Conservation (phyloP, 345 rosid species). For the Abelmoschus esculentus region DNA sequence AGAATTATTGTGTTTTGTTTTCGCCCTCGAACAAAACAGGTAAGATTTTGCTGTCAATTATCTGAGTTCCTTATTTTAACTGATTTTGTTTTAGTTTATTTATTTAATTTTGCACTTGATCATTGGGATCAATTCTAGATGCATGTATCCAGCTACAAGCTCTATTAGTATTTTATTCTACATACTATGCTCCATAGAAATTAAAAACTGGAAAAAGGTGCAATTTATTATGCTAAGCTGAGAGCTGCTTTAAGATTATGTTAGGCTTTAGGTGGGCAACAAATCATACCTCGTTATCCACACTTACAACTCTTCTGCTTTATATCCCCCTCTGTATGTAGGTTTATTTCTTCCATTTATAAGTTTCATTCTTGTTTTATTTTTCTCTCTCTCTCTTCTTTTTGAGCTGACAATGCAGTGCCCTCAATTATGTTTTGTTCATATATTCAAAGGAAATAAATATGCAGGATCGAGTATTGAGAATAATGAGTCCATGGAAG, state of each 20-base stretch:
- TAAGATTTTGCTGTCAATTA: conserved; percentile 16
- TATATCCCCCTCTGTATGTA: not conserved
- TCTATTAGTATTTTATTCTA: not conserved
- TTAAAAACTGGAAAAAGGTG: not conserved
- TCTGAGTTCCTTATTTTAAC: not conserved
- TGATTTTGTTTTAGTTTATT: not conserved
- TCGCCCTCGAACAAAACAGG: conserved; percentile 86
- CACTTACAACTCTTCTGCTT: not conserved
- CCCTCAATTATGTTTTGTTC: not conserved
- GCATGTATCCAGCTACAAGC: not conserved
- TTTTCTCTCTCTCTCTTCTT: not conserved
- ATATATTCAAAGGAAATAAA: not conserved
- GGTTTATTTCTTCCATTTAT: not conserved
- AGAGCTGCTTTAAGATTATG: not conserved
- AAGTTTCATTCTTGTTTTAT: not conserved
- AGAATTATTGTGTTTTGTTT: conserved; percentile 89
- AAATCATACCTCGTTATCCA: not conserved
- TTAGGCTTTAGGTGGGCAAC: not conserved
- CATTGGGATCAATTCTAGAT: not conserved
- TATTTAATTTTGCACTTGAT: not conserved
- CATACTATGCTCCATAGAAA: not conserved
- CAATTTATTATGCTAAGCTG: not conserved
- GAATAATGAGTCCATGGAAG: not conserved
- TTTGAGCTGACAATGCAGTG: not conserved
- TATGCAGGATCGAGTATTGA: not conserved